Evolutionary conservation across 129 eudicot genomes (phyloP).

Genomic region (Flaveria trinervia): DNA sequence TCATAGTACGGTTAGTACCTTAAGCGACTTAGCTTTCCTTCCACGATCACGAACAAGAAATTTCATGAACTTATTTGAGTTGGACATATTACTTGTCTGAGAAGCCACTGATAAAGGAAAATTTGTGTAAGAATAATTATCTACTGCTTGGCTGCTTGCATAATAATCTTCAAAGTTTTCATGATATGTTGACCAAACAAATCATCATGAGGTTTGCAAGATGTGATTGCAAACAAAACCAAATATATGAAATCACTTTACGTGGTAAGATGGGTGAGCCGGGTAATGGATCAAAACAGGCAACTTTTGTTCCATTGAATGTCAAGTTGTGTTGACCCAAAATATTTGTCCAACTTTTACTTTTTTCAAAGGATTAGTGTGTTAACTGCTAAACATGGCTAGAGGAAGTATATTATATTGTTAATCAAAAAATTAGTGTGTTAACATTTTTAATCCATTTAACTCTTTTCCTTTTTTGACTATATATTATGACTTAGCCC

Average conservation of each 20-base stretch:
- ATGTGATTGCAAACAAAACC: background rate
- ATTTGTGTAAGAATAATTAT: conserved; percentile 60
- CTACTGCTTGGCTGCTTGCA: conserved; percentile 31
- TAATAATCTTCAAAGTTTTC: conserved; percentile 58
- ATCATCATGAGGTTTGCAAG: conserved; percentile 16
- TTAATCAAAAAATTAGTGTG: background rate
- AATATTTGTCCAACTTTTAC: background rate
- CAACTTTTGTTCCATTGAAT: background rate
- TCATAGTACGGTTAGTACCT: conserved; percentile 78
- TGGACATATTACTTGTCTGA: conserved; percentile 91
- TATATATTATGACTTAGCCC: background rate
- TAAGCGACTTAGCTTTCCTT: conserved; percentile 66
- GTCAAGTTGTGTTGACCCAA: background rate
- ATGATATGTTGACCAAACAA: conserved; percentile 56
- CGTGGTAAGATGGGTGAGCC: background rate
- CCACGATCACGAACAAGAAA: conserved; percentile 81
- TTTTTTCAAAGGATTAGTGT: background rate
- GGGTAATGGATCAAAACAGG: background rate
- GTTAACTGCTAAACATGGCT: background rate
- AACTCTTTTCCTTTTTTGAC: conserved; percentile 15
- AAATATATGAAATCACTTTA: background rate
- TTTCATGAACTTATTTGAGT: conserved; percentile 70
- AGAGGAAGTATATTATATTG: background rate
- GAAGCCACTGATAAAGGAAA: conserved; percentile 73
- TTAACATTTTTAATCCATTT: background rate